Evolutionary conservation across 345 rosid genomes (phyloP), one percentile per base, ranked within the genome.

Genomic region (Cardamine resedifolia): DNA sequence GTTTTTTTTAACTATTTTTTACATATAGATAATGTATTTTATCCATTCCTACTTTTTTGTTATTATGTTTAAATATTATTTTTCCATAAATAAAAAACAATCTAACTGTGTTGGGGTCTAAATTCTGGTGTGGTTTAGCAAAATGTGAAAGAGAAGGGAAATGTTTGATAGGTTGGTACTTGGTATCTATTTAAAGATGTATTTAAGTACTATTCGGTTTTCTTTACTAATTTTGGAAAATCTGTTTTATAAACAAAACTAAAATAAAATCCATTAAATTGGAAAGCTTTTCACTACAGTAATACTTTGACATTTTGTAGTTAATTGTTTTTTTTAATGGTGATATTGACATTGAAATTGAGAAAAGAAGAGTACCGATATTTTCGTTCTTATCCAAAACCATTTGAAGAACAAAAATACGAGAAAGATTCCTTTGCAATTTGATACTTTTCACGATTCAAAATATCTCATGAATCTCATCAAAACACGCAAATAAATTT

Each of bases 301-400:
- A 45, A 41, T 24, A 15, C 4, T 39, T 41, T 18, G n/a, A 5
- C 16, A 30, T 41, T 39, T n/a, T 41, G 8, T 10, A 41, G 49
- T 3, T 10, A 26, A 10, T 27, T 63, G 3, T 10, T 45, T 43
- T 4, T 15, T 0, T 1, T n/a, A 10, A 19, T 20, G 5, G 15
- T 65, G 45, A 65, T 50, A 31, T 5, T 31, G 45, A 64, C 58
- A 4, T 16, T 56, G 0, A 56, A 16, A 56, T n/a, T 33, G 10
- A 1, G 3, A 12, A 16, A 18, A 12, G 11, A 50, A 47, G n/a
- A 28, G 1, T n/a, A 41, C 27, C 67, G n/a, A 72, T 52, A 31
- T 23, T 65, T 48, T 16, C 72, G 14, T 49, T 74, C 68, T 74
- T 74, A 74, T 74, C 78, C 67, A 9, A 50, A 60, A 51, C 11